Evolutionary conservation across 768 basidiomycete species (phyloP).

Genomic region (Psilocybe cubensis): DNA sequence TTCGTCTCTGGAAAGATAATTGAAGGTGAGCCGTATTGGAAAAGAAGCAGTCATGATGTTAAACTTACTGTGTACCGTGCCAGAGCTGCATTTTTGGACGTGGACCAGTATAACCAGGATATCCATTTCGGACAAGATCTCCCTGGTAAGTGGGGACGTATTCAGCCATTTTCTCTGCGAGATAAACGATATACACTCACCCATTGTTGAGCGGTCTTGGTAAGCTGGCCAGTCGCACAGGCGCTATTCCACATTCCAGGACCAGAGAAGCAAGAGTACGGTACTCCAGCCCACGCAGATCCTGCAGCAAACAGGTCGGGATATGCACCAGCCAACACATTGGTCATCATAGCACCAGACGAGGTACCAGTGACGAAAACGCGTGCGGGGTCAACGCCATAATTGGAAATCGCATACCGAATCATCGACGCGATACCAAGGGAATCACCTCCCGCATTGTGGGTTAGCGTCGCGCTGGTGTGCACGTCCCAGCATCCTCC

Average conservation of each 20-base stretch:
- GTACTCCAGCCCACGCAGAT: constrained; percentile 53
- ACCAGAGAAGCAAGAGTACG: constrained; percentile 57
- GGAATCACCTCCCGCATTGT: constrained; percentile 59
- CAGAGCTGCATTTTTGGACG: constrained; percentile 56
- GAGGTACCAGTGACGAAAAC: constrained; percentile 57
- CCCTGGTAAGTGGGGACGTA: constrained; percentile 33
- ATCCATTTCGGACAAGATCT: constrained; percentile 47
- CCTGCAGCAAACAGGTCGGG: constrained; percentile 57
- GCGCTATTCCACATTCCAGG: constrained; percentile 48
- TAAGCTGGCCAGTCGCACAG: constrained; percentile 47
- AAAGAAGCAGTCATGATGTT: not conserved
- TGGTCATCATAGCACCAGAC: constrained; percentile 66
- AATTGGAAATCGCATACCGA: constrained; percentile 51
- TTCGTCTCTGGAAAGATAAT: constrained; percentile 42
- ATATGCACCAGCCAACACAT: constrained; percentile 55
- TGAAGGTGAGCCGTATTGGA: not conserved
- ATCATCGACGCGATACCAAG: constrained; percentile 51
- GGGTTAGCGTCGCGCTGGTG: constrained; percentile 52
- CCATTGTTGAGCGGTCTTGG: constrained; percentile 51
- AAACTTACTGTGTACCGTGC: constrained; percentile 50
- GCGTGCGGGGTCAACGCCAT: constrained; percentile 45
- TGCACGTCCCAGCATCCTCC: constrained; percentile 60
- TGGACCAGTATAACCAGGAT: constrained; percentile 54
- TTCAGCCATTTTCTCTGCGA: not conserved
- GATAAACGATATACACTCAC: constrained; percentile 26